Conservation (phyloP, 2,329 filamentous ascomycete genomes). For the Ceratocystiopsis sp. region DNA sequence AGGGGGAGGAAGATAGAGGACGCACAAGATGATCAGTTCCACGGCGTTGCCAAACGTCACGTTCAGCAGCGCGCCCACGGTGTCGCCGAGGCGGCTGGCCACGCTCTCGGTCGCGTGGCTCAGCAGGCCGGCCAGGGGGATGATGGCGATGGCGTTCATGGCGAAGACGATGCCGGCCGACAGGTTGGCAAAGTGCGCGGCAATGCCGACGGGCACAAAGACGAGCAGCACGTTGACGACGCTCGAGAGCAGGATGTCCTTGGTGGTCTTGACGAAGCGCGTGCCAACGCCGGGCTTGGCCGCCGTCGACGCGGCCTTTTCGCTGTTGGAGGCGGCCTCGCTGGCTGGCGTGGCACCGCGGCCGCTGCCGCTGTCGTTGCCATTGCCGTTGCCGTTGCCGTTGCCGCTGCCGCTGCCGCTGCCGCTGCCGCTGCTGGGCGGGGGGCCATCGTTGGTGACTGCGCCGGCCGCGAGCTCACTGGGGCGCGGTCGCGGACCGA, state of each 20-base stretch:
- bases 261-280: conserved; percentile 26
- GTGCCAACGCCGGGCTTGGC: conserved; percentile 8
- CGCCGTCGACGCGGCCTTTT: conserved; percentile 1
- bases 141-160: conserved; percentile 53
- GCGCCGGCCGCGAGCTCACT: too few relatives aligned
- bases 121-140: conserved; percentile 69
- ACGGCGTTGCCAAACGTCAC: conserved; percentile 87
- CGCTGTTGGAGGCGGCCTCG: conserved; percentile 1
- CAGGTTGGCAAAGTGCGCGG: conserved; percentile 24
- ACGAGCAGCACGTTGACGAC: conserved; percentile 50
- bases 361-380: too few relatives aligned
- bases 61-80: conserved; percentile 74
- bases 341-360: neutral
- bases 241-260: conserved; percentile 40
- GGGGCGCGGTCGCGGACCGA: neutral
- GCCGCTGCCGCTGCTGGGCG: too few relatives aligned
- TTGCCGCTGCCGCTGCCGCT: too few relatives aligned
- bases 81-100: conserved; percentile 64
- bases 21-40: conserved; percentile 60
- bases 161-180: conserved; percentile 35
- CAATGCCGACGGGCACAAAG: conserved; percentile 55
- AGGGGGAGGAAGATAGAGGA: conserved; percentile 24
- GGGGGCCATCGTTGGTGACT: too few relatives aligned
- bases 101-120: conserved; percentile 81
- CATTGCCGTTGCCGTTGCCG: too few relatives aligned